phyloP scores from a whole-genome alignment of 2,329 filamentous ascomycete species.

The Cucurbitaria berberidis region DNA sequence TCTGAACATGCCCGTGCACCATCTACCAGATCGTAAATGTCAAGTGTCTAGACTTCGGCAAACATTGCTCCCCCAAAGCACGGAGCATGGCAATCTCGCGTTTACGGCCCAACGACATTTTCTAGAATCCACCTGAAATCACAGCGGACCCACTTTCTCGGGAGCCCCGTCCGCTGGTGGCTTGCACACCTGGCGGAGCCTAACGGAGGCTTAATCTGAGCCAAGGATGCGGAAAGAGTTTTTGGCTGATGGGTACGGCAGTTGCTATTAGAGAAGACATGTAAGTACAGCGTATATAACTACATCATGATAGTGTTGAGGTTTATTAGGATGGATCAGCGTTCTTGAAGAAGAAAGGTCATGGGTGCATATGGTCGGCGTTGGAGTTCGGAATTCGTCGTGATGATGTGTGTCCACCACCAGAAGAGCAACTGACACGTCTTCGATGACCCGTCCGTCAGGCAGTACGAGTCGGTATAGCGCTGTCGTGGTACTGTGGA shows the following conservation, averaged over 20 bases:
- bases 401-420: no score
- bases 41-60: no score
- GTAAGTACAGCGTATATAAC: neutral
- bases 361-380: no score
- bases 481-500: no score
- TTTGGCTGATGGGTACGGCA: neutral
- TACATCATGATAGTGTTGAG: neutral
- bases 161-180: slow-evolving; percentile 21
- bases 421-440: neutral
- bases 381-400: no score
- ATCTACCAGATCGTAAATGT: no score
- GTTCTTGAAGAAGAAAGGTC: no score
- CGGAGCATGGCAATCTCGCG: slow-evolving; percentile 12
- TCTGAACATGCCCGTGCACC: no score
- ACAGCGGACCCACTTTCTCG: slow-evolving; percentile 20
- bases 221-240: neutral
- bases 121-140: slow-evolving; percentile 24
- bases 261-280: neutral
- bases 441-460: neutral
- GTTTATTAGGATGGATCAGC: no score
- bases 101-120: slow-evolving; percentile 14
- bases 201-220: slow-evolving; percentile 7
- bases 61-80: neutral
- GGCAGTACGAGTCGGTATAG: neutral
- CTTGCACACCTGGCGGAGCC: neutral